phyloP scores from a whole-genome alignment of 2,329 filamentous ascomycete species.

The Gaeumannomyces tritici region DNA sequence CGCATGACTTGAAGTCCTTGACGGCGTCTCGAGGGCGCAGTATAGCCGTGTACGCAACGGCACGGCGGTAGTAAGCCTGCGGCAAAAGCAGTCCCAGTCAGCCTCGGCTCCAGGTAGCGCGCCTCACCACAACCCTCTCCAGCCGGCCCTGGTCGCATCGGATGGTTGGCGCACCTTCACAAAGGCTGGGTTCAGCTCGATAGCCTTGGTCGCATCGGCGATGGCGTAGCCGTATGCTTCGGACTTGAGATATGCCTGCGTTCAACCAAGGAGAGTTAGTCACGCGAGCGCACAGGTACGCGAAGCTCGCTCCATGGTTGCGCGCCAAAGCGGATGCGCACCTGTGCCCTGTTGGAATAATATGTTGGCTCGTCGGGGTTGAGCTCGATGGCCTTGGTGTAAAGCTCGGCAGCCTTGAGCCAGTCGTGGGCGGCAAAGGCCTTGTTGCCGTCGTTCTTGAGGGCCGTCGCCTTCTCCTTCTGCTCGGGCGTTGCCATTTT shows the following conservation, averaged over 20 bases:
- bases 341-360: slow-evolving; percentile 91
- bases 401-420: slow-evolving; percentile 70
- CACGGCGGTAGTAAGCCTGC: slow-evolving; percentile 89
- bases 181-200: slow-evolving; percentile 80
- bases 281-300: slow-evolving; percentile 26
- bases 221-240: slow-evolving; percentile 93
- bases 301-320: neutral
- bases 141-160: neutral
- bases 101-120: neutral
- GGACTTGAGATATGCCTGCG: slow-evolving; percentile 83
- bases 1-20: slow-evolving; percentile 84
- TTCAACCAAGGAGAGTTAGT: slow-evolving; percentile 24
- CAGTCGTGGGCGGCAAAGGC: slow-evolving; percentile 86
- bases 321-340: slow-evolving; percentile 30
- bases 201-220: slow-evolving; percentile 79
- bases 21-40: slow-evolving; percentile 80
- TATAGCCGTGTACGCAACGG: slow-evolving; percentile 84
- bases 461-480: slow-evolving; percentile 63
- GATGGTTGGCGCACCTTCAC: slow-evolving; percentile 60
- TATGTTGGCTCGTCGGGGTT: slow-evolving; percentile 80
- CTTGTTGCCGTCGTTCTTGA: slow-evolving; percentile 93
- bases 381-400: slow-evolving; percentile 77
- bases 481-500: slow-evolving; percentile 10
- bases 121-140: neutral
- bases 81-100: slow-evolving; percentile 1